Conservation (phyloP, 257 asterid species). For the Penstemon eatonii region DNA sequence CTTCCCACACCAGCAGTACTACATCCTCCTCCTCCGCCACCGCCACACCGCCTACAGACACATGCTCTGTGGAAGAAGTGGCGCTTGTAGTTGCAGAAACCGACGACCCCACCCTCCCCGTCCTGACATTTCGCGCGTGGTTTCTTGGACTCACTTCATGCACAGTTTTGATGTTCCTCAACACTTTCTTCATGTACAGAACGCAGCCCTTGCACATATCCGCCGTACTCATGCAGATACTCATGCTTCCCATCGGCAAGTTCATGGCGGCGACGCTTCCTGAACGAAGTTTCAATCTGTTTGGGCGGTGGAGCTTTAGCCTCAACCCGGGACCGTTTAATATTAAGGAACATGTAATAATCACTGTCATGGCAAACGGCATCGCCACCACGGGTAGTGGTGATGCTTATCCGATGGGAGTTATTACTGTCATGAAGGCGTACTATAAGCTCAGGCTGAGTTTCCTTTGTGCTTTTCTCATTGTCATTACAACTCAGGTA, state of each 20-base stretch:
- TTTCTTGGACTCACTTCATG: slow-evolving; percentile 73
- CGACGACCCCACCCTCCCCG: slow-evolving; percentile 88
- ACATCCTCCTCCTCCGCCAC: slow-evolving; percentile 24
- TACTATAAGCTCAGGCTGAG: slow-evolving; percentile 77
- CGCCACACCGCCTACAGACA: slow-evolving; percentile 38
- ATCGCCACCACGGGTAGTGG: slow-evolving; percentile 96
- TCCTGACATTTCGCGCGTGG: slow-evolving; percentile 97
- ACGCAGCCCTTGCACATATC: slow-evolving; percentile 87
- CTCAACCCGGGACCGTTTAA: slow-evolving; percentile 95
- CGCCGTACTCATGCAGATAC: slow-evolving; percentile 93
- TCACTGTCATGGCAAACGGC: slow-evolving; percentile 93
- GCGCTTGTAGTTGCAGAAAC: slow-evolving; percentile 97
- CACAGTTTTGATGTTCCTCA: slow-evolving; percentile 68
- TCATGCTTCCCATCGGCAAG: slow-evolving; percentile 72
- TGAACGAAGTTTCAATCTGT: slow-evolving; percentile 29
- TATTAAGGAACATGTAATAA: slow-evolving; percentile 84
- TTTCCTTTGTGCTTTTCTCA: slow-evolving; percentile 70
- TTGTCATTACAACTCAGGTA: slow-evolving; percentile 96
- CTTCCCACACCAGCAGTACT: not conserved
- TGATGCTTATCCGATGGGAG: slow-evolving; percentile 96
- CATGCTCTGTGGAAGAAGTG: slow-evolving; percentile 92
- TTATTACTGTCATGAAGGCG: slow-evolving; percentile 95
- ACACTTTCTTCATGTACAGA: slow-evolving; percentile 89
- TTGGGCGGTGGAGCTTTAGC: slow-evolving; percentile 74
- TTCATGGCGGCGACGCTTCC: slow-evolving; percentile 95